These are phyloP conservation scores for Diplocarpon rosae DNA, from an alignment of 2,329 filamentous ascomycete genomes.

Conservation along the genomic window DNA sequence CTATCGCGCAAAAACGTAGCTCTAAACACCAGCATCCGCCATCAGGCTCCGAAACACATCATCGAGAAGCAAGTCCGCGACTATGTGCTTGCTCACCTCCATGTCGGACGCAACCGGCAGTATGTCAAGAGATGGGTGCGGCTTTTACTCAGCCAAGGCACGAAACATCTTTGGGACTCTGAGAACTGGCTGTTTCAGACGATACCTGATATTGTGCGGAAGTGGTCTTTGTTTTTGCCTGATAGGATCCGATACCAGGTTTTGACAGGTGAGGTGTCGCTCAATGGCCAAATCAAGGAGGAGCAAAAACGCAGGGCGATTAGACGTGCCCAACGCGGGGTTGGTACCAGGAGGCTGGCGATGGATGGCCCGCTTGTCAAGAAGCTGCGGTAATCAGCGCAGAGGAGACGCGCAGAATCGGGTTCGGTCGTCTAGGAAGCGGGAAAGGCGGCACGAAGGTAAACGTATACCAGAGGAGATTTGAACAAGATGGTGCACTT, in stretches of 20 bases:
- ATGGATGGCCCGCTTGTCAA: too few species aligned
- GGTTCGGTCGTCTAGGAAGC: too few species aligned
- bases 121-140: constrained; percentile 11
- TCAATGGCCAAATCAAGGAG: neutral
- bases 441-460: too few species aligned
- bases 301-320: neutral
- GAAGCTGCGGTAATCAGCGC: too few species aligned
- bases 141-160: constrained; percentile 1
- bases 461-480: too few species aligned
- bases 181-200: constrained; percentile 3
- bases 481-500: too few species aligned
- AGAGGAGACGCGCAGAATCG: too few species aligned
- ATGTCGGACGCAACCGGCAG: constrained; percentile 7
- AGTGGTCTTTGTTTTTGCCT: constrained; percentile 5
- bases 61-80: constrained; percentile 1
- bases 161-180: neutral
- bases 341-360: neutral
- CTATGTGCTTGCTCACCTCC: constrained; percentile 1
- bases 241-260: neutral
- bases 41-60: neutral
- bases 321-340: neutral
- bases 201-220: constrained; percentile 1
- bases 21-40: neutral
- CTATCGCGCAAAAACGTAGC: neutral
- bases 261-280: neutral